Percentiles rank a stretch among this genome's conserved stretches.
phyloP scores from a whole-genome alignment of 2,329 filamentous ascomycete genomes.

The Aureobasidium sp. region DNA sequence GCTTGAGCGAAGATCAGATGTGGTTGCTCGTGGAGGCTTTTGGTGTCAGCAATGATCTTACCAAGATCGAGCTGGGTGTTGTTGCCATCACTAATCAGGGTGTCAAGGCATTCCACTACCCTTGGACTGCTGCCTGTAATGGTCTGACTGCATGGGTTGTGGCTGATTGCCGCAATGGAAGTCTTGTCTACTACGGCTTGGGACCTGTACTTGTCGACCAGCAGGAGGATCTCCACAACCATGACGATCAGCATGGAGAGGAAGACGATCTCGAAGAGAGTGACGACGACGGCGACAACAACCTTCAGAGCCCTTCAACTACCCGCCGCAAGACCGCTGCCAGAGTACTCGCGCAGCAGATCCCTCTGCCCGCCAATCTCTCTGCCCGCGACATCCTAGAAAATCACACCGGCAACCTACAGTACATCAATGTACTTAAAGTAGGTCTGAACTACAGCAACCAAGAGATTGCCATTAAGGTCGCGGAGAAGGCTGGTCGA shows the following conservation, averaged over 20 bases:
- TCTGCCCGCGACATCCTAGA: background rate
- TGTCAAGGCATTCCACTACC: background rate
- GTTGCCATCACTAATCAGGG: background rate
- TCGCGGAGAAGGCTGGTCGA: background rate
- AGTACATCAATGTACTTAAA: constrained; percentile 1
- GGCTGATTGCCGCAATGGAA: background rate
- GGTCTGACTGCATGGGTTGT: background rate
- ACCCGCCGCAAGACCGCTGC: background rate
- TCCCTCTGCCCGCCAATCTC: background rate
- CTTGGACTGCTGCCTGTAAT: background rate
- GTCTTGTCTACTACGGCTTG: background rate
- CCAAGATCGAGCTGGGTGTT: background rate
- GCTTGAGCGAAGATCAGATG: background rate
- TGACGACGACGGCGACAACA: background rate
- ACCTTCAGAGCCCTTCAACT: background rate
- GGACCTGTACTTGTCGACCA: background rate
- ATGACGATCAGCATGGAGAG: background rate
- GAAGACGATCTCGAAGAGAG: background rate
- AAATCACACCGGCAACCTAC: background rate
- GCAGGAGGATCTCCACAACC: background rate
- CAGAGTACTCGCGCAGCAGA: background rate
- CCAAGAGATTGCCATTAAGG: background rate
- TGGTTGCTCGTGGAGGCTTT: background rate
- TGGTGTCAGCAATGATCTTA: background rate
- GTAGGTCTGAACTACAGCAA: background rate